Evolutionary conservation across 495 filamentous ascomycete species (phyloP).

Genomic region (Neurospora sp.): DNA sequence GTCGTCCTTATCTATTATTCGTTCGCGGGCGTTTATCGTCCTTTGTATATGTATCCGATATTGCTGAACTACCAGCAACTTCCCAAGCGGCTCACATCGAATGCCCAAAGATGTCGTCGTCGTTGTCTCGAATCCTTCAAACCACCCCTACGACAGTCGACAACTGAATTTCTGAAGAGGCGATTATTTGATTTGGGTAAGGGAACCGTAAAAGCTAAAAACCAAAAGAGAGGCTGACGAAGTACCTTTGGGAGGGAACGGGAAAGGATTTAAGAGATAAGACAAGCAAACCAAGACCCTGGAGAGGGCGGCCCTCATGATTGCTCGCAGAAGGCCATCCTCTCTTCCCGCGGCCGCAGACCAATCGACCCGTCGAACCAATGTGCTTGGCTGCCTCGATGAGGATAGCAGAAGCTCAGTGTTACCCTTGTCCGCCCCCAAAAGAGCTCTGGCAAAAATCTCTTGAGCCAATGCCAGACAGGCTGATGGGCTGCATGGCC

Average conservation of each 20-base stretch:
- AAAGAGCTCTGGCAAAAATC: background rate
- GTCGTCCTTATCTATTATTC: background rate
- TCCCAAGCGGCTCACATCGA: background rate
- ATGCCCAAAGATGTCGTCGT: background rate
- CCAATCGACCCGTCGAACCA: background rate
- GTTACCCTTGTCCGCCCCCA: background rate
- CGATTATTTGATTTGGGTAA: background rate
- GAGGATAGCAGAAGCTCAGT: background rate
- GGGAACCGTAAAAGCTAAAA: background rate
- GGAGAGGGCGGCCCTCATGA: background rate
- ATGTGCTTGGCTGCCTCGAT: background rate
- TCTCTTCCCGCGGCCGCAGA: background rate
- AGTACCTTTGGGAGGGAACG: background rate
- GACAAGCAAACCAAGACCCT: background rate
- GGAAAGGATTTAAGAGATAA: background rate
- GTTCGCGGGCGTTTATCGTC: background rate
- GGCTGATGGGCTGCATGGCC: background rate
- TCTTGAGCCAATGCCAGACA: background rate
- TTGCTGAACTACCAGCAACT: background rate
- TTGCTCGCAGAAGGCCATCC: background rate
- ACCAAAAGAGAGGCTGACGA: background rate
- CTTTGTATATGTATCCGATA: background rate
- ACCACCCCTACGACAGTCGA: background rate
- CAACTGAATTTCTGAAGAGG: background rate
- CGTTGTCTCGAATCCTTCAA: background rate